Base-by-base conservation (phyloP, 2,329 filamentous ascomycete genomes). In the Penicillium brasilianum region DNA sequence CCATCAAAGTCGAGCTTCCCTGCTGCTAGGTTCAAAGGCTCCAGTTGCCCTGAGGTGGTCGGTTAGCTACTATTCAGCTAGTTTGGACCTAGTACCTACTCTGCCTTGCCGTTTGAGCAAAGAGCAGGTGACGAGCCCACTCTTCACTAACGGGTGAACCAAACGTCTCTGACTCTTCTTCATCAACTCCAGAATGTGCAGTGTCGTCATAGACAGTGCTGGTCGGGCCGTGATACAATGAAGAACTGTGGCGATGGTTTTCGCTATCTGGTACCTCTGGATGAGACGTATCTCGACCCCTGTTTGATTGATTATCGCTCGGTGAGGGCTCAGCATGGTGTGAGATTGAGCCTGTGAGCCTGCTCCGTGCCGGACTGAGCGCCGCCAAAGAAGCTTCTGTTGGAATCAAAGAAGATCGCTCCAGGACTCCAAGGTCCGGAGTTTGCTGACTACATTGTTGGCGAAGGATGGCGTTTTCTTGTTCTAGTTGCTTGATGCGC, bases 1-100 rank as follows among this genome's bases (percentile, higher is more conserved):
- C 82, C 84, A 65, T 87, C 84, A 69, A 87, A 85, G 66, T 87
- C 83, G 2, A 85, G 78, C 54, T 77, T 80, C 1, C 77, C 78
- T 3, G 76, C 73, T 1, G 77, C 72, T 41, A 81, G 76, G 62
- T 85, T 81, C 57, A 84, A 72, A 0, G 76, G 74, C 58, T 86
- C 84, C 10, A 84, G 71, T 59, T 86, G 84, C 65, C 82, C 71
- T 73, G 37, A 41, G 1, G 11, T 10, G n/a, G 25, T 41, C 6
- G 14, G 8, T 50, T 50, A 50, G 46, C 46, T n/a, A 34, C 16
- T 25, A 32, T 30, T 22, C 16, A 20, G 22, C 14, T 10, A 22
- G 5, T 28, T 10, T 30, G 4, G 2, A 13, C 3, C 16, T 14
- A 2, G 8, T 14, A 57, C 65, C 55, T 64, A 69, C 63, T 65